Conservation (phyloP, 305 asterid species). For the Rubia balearica region DNA sequence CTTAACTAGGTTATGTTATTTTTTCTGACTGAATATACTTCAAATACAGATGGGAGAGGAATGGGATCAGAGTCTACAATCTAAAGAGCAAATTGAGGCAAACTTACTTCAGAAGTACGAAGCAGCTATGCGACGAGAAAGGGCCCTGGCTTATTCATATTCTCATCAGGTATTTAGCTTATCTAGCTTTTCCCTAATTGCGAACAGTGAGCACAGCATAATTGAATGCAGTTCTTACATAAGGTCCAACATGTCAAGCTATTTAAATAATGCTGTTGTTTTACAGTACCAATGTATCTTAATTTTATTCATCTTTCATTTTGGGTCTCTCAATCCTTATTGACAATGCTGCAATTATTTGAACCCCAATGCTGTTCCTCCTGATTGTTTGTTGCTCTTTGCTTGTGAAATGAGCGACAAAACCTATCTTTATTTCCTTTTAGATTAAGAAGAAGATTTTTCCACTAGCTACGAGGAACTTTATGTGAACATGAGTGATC, state of each 20-base stretch:
- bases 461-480: background rate
- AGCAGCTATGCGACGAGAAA: conserved; percentile 89
- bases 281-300: background rate
- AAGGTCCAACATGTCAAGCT: background rate
- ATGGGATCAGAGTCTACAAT: conserved; percentile 81
- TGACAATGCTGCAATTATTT: background rate
- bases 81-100: conserved; percentile 77
- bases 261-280: background rate
- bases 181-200: background rate
- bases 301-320: background rate
- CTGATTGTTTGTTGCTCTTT: background rate
- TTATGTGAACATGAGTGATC: background rate
- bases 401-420: background rate
- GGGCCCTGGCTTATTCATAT: conserved; percentile 89
- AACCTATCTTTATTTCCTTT: background rate
- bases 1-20: background rate
- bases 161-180: conserved; percentile 74
- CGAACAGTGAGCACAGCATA: background rate
- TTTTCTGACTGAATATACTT: background rate
- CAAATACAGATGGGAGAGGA: conserved; percentile 46
- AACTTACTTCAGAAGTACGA: conserved; percentile 73
- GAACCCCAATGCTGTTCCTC: background rate
- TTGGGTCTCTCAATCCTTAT: background rate
- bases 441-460: background rate
- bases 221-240: background rate